These are phyloP conservation scores for Strigomonas culicis DNA, from an alignment of 208 protist genomes.

Conservation along the genomic window DNA sequence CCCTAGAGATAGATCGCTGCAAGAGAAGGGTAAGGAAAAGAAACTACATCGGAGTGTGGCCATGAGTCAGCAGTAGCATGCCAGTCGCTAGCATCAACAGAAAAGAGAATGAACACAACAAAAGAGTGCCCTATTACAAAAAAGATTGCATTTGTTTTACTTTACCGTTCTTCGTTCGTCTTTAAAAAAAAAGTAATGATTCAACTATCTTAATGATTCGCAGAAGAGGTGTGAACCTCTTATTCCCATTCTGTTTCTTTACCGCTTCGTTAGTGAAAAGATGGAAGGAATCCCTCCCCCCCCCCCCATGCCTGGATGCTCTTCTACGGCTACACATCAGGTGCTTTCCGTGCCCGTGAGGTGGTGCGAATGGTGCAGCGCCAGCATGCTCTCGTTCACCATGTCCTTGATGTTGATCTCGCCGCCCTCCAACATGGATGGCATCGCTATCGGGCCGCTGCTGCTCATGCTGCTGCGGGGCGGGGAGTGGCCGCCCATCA, in stretches of 20 bases:
- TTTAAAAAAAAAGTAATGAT: no score
- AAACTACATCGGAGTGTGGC: no score
- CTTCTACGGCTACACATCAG: no score
- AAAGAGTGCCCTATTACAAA: background rate
- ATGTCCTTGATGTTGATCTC: background rate
- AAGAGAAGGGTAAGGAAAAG: background rate
- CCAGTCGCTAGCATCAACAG: no score
- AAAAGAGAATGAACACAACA: background rate
- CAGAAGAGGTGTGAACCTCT: no score
- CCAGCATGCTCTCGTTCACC: constrained; percentile 7
- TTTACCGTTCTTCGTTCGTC: no score
- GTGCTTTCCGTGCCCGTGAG: no score
- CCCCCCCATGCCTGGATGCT: no score
- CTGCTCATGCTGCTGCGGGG: background rate
- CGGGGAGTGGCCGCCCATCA: background rate
- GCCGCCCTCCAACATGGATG: background rate
- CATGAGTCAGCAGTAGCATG: no score
- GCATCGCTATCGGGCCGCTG: background rate
- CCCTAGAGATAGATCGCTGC: no score
- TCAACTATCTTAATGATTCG: no score
- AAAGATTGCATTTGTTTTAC: background rate
- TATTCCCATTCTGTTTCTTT: background rate
- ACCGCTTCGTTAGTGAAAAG: background rate
- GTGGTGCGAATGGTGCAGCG: background rate
- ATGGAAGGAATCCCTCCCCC: background rate